Base-by-base conservation (phyloP, 352 stramenopile genomes). In the Phytopythium montanum region DNA sequence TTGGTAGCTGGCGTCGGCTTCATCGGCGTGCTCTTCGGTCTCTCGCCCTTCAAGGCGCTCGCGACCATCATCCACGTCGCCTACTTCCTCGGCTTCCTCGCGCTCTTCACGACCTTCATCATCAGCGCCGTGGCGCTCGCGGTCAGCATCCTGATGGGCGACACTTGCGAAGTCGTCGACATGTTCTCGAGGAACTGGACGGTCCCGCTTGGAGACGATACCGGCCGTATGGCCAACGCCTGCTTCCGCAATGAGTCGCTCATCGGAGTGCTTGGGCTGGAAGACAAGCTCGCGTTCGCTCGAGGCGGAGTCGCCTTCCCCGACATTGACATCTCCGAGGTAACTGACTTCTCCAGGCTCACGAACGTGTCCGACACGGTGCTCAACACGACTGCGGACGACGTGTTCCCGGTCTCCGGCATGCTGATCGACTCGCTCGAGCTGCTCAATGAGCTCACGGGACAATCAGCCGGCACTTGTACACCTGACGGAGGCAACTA, bases 31-130 rank as follows among this genome's bases (percentile, higher is more conserved):
- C 63, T 85, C 29, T 87, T 89, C n/a, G 81, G 77, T 0, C 60
- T 88, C 31, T 89, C 79, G 19, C 75, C 75, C 2, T 56, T 84
- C 28, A 87, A 87, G 48, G 64, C 62, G n/a, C 52, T 88, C 13
- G 79, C 77, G 28, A 79, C 81, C 56, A 70, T 91, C 64, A 87
- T 91, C 59, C 78, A 91, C 64, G 65, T 89, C 53, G 79, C 79
- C 14, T 91, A 87, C 61, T 70, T 88, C 51, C 61, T 91, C 28
- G 81, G 79, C 9, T 88, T 89, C 55, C 69, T 91, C 48, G 73
- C 69, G 29, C 69, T 91, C 25, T 69, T 88, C 51, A 49, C 89
- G 21, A 82, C 72, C 12, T 89, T 89, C 58, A 59, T 91, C 51
- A 61, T 89, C 52, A 85, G 72, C 14, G 42, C 77, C 10, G 60